A percentile compares a stretch with the other conserved stretches of the same genome.
phyloP scores from a whole-genome alignment of 208 protist genomes.

The Jaenimonas drosophilae region DNA sequence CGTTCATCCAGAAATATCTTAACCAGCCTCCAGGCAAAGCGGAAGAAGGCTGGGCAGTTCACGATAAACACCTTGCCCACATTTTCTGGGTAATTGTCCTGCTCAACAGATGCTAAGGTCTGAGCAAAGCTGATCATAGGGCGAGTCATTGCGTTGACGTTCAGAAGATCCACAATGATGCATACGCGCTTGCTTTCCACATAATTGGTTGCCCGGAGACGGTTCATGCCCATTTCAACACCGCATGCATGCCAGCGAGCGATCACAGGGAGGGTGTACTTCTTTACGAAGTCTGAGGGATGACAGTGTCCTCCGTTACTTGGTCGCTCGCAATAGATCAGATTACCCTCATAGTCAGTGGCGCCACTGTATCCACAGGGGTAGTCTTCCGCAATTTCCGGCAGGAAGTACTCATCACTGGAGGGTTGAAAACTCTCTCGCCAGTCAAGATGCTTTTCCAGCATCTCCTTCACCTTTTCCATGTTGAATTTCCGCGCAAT shows the following conservation, averaged over 20 bases:
- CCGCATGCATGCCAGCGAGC: constrained; percentile 53
- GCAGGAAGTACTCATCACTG: constrained; percentile 67
- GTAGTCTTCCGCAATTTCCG: constrained; percentile 51
- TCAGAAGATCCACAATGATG: constrained; percentile 62
- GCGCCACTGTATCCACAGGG: constrained; percentile 58
- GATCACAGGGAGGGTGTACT: constrained; percentile 47
- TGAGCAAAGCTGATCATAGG: constrained; percentile 76
- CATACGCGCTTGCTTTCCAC: constrained; percentile 53
- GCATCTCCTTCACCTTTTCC: constrained; percentile 60
- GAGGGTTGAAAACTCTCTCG: constrained; percentile 39
- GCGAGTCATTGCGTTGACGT: constrained; percentile 46
- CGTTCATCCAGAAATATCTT: constrained; percentile 75
- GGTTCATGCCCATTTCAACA: constrained; percentile 54
- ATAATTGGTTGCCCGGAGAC: constrained; percentile 42
- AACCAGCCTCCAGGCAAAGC: constrained; percentile 62
- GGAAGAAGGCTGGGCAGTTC: constrained; percentile 69
- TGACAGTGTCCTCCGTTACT: constrained; percentile 52
- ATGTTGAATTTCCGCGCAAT: constrained; percentile 76
- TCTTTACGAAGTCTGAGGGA: constrained; percentile 46
- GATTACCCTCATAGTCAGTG: constrained; percentile 57
- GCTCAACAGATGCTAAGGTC: constrained; percentile 58
- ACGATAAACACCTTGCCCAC: constrained; percentile 67
- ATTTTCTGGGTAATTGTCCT: constrained; percentile 86
- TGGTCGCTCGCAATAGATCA: constrained; percentile 80
- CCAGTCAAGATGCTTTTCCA: constrained; percentile 71